Evolutionary conservation across 768 basidiomycete species (phyloP), one percentile per base, ranked within the genome.

Genomic region (Hericium coralloides): DNA sequence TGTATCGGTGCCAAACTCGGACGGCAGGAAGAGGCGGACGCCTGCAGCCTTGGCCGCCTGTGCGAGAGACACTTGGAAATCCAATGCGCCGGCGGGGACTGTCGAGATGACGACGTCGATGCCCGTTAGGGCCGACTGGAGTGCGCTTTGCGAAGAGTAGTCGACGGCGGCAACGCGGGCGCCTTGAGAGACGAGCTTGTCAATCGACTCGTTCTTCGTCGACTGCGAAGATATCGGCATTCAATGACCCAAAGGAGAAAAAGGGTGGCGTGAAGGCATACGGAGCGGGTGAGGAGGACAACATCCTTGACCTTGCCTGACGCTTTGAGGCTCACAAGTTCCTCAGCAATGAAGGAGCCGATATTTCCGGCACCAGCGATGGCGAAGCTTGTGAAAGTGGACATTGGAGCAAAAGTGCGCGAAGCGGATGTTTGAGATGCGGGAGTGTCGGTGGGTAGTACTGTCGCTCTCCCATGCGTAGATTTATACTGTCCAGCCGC

Each of bases 21-120:
- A 54, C 23, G 53, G 53, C 38, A 54, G 38, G 53, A 54, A 43
- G n/a, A 54, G 53, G 25, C 31, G 18, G 22, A 45, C 53, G 22
- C 53, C 57, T 14, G 57, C 50, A 18, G 26, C 23, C 41, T 53
- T 53, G 25, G 57, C 57, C 7, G 57, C 57, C 26, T 26, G 14
- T 6, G 53, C 38, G 1, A 54, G 23, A 12, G 23, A 22, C 14
- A 18, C n/a, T 23, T 54, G 53, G 18, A 31, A 12, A 7, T 18
- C 39, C 12, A 54, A 5, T 12, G 12, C 38, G 41, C 9, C 8
- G 18, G n/a, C 17, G 14, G 38, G 23, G 38, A 54, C 23, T 8
- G 53, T 43, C 12, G 53, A 54, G 38, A 54, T 45, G 2, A 54
- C 53, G 7, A 45, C 53, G 38, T 54, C 53, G 38, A 45, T 26